A percentile compares a stretch with the other conserved stretches of the same genome.
These are phyloP conservation scores for Medicago truncatula DNA, from an alignment of 306 rosid genomes.

Conservation along the genomic window DNA sequence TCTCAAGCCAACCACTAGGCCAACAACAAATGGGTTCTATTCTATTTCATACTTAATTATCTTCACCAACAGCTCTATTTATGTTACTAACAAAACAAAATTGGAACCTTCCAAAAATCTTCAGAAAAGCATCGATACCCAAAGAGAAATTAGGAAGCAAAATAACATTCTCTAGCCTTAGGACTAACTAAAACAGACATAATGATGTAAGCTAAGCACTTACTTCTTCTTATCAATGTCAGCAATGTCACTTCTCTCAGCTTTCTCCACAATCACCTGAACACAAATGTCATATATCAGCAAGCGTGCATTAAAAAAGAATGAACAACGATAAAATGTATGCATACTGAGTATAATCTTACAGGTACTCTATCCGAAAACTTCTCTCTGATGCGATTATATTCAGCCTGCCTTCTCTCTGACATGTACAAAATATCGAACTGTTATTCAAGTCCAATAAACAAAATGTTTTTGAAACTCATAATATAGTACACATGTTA, in stretches of 20 bases:
- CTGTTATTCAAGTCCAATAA: conserved; percentile 2
- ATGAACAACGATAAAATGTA: conserved; percentile 1
- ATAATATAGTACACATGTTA: background rate
- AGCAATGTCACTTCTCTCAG: conserved; percentile 76
- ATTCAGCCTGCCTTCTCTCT: conserved; percentile 81
- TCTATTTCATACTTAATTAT: background rate
- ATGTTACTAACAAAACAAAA: background rate
- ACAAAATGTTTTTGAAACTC: background rate
- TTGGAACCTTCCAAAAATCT: background rate
- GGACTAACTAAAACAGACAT: conserved; percentile 2
- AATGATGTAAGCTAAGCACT: conserved; percentile 31
- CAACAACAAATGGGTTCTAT: no score
- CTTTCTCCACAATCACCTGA: conserved; percentile 98
- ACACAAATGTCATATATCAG: conserved; percentile 36
- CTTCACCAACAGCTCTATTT: background rate
- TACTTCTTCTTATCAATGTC: conserved; percentile 94
- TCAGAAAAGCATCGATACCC: background rate
- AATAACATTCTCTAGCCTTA: conserved; percentile 2
- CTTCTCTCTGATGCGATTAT: conserved; percentile 79
- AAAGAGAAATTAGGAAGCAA: background rate
- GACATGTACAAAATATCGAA: conserved; percentile 28
- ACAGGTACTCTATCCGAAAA: conserved; percentile 91
- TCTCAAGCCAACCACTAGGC: no score
- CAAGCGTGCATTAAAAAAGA: conserved; percentile 7
- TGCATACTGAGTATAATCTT: conserved; percentile 42